phyloP scores from a whole-genome alignment of 306 rosid species.

The Rosa persica region DNA sequence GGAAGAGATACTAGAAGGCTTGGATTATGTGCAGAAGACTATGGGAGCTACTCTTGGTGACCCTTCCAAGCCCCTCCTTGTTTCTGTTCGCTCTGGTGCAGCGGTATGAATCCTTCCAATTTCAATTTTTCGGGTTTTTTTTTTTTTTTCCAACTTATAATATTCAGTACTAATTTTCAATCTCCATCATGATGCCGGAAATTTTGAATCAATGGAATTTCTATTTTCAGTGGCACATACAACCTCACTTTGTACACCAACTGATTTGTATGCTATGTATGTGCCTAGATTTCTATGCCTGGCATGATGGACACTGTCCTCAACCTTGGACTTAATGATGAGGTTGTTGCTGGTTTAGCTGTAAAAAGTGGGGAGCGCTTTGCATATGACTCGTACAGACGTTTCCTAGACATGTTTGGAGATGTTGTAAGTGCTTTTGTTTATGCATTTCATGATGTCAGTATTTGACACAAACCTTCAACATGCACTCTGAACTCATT shows the following conservation, averaged over 20 bases:
- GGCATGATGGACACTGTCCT: constrained; percentile 99
- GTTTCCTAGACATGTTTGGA: constrained; percentile 98
- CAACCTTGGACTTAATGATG: constrained; percentile 92
- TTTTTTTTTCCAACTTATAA: background rate
- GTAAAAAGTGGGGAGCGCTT: constrained; percentile 94
- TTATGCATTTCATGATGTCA: background rate
- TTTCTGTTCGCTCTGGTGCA: constrained; percentile 96
- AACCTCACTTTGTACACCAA: background rate
- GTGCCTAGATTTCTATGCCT: constrained; percentile 85
- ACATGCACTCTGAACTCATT: background rate
- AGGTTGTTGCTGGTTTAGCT: constrained; percentile 85
- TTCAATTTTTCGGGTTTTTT: background rate
- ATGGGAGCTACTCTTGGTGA: constrained; percentile 81
- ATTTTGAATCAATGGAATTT: background rate
- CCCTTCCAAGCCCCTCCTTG: constrained; percentile 83
- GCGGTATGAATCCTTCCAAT: constrained; percentile 49
- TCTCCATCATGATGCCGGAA: background rate
- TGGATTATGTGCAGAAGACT: constrained; percentile 57
- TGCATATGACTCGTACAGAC: constrained; percentile 89
- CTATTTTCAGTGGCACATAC: background rate
- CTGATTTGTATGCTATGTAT: constrained; percentile 10
- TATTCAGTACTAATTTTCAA: background rate
- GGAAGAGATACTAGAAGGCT: constrained; percentile 81
- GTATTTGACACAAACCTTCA: background rate
- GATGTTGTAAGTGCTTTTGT: constrained; percentile 69